Base-by-base conservation (phyloP, 805 yeast species). In the Scheffersomyces amazonensis region DNA sequence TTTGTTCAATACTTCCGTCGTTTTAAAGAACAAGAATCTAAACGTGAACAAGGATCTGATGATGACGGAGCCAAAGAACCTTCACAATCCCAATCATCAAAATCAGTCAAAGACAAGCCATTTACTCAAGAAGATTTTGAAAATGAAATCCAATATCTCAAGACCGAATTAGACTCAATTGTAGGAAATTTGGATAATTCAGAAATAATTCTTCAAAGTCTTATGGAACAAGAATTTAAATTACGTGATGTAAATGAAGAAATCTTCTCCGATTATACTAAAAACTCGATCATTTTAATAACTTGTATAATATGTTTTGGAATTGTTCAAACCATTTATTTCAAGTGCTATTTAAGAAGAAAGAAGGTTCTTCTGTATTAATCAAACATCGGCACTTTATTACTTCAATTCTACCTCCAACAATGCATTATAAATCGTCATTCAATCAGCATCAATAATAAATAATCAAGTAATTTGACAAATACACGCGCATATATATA, bases 221-320 rank as follows among this genome's bases (percentile, higher is more conserved):
- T 69, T 29, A 44, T 63, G 46, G 54, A 55, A 16, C 64, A 62
- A 34, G 73, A 69, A 42, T 52, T 40, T 16, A 52, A 48, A 38
- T 47, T 69, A 27, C 43, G 75, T 42, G 64, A 66, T 39, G 58
- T 55, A 28, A 69, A 69, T 45, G 75, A 69, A 42, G 51, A 49
- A 17, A 68, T 69, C 24, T 69, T 46, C 35, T 50, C 56, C 18
- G 56, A 56, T 13, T 66, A 64, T 48, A 62, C 71, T 15, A 39
- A 42, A 17, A 41, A 53, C n/a, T 47, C 67, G 13, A 49, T 61
- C 23, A 34, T 52, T 4, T 32, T 69, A 12, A 43, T 65, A 13
- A 39, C 50, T 13, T 45, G 53, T 6, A 67, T 63, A 5, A 41
- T 51, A 32, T 31, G 52, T 1, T 53, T 62, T 45, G 71, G 72